Base-by-base conservation (phyloP, 495 filamentous ascomycete genomes). In the Aspergillus heteromorphus region DNA sequence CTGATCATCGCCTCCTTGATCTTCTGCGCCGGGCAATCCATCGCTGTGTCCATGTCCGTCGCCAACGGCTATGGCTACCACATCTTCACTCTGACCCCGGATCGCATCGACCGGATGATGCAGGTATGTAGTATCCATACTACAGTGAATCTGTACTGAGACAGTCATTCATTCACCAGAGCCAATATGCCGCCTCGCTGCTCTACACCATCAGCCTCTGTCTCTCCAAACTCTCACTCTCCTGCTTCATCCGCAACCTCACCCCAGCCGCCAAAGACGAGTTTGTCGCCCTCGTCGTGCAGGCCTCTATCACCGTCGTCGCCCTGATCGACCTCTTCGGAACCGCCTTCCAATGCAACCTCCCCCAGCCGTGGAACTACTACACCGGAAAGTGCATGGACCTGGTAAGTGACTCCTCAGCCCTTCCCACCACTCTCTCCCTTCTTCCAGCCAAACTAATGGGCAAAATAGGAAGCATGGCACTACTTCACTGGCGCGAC, bases 1-100 rank as follows among this genome's bases (percentile, higher is more conserved):
- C 48, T 59, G 4, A 56, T 61, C 8, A 36, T 61, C 31, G 40
- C 36, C 10, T 61, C 60, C 1, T 36, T 63, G 51, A 36, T 58
- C 8, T 63, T 70, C 41, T 57, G 55, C 38, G 49, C 61, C 21
- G 53, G 55, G 4, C 63, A 68, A 45, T 61, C 54, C 18, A 50
- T 65, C 21, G 49, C 49, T 6, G 29, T 68, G 11, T 65, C 65
- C 17, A 59, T 63, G 45, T 65, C 67, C 11, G 65, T 67, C 2
- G 51, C 36, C 14, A 62, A 62, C 17, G 67, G 67, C 1, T 67
- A 70, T 58, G 67, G 67, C 25, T 49, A 61, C 11, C 65, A 63
- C 49, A 57, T 43, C 7, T 45, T 47, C 21, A 53, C 56, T 17
- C 51, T 70, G 18, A 57, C 55, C 2, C 25, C 13, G 2, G 4